Base-by-base conservation (phyloP, 306 rosid species). In the Acmispon strigosus region DNA sequence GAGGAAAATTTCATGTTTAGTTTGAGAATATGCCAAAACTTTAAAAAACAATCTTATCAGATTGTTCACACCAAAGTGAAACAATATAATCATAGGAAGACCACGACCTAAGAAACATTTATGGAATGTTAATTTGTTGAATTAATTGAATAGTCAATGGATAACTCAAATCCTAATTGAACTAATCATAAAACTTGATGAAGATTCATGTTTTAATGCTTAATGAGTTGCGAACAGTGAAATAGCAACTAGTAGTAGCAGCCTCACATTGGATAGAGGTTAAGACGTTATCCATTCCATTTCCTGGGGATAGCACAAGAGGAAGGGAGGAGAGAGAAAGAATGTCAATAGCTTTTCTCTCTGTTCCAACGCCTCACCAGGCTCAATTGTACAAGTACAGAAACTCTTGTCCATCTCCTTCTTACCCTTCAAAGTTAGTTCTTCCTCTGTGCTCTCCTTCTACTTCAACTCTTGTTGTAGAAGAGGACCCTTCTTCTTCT, bases 311-410 rank as follows among this genome's bases (percentile, higher is more conserved):
- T 52, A 17, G 18, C 10, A 15, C 18, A 57, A 3, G 76, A 42
- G 19, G 14, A 45, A 5, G 67, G 2, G 32, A 11, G 66, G 66
- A 41, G 52, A 64, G 64, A 72, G 55, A 68, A 81, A 80, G 78
- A 60, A 88, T 85, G 96, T 78, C 87, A 47, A 65, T 68, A 56
- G 72, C 91, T 60, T 69, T 83, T 17, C 74, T 85, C 80, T 79
- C 86, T 22, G 82, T 80, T 69, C 77, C 81, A 36, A 58, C 80
- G 12, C 82, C 82, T 73, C 83, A 34, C 52, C 79, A 65, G 37
- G 50, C 75, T 19, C 83, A 54, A 42, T 67, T 81, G 13, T 55
- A 45, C 68, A 85, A 59, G 17, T 62, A 63, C 78, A 60, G 39
- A 15, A 44, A 10, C 47, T 52, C 83, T 53, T 60, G 65, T 66